Base-by-base conservation (phyloP, 192 early-diverging fungal species). In the Mortierella hygrophila region DNA sequence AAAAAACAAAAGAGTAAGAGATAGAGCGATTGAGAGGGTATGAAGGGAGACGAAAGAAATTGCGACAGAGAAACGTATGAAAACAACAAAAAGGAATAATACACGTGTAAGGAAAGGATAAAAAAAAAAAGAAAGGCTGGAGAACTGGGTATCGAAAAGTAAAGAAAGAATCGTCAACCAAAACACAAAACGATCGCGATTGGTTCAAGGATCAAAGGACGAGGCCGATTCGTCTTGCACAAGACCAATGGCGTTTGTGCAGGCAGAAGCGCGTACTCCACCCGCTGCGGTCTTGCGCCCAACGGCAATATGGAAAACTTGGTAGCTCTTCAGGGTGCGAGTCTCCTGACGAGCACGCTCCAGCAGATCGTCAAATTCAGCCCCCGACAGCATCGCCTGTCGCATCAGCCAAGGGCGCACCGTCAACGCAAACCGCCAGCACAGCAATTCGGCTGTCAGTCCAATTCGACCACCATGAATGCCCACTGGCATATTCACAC, bases 321-420 rank as follows among this genome's bases (percentile, higher is more conserved):
- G 84, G 46, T 81, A 86, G 38, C 79, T 86, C 84, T 81, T 86
- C 57, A 86, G 52, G 0, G 77, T 79, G 37, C 84, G 63, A 2
- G 75, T 86, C 68, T 86, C 84, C 23, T 81, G 70, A 0, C 78
- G 75, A 7, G 84, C 84, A 35, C 84, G 84, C 23, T 86, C 79
- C 71, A 86, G 23, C 20, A 86, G 52, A 6, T 81, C 84, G 55
- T 86, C 84, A 70, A 86, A 86, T 72, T 86, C 83, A 23, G 26
- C n/a, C 5, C 83, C 78, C 37, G 83, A 86, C 18, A 86, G 74
- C 83, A 86, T 86, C 11, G 83, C 83, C 72, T 86, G 83, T 46
- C 83, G 54, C 83, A 86, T 86, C 63, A 86, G 52, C 83, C 83
- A 86, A 4, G 83, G 83, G 6, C 83, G 74, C 6, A 86, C 83